A percentile compares a stretch with the other conserved stretches of the same genome.
Conservation (phyloP, 2,329 filamentous ascomycete genomes). For the Penicillium sp. region DNA sequence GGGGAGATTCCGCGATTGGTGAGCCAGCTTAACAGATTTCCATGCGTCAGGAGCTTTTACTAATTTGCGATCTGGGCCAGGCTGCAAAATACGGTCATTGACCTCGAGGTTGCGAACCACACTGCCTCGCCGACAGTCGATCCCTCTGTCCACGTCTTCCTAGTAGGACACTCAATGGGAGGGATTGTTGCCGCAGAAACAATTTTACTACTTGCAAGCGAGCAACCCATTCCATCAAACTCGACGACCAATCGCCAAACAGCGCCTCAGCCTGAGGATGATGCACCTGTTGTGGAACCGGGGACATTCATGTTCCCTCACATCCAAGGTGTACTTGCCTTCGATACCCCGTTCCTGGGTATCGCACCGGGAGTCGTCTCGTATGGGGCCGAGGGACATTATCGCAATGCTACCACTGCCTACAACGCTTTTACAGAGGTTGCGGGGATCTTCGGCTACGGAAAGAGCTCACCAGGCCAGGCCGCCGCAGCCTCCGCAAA, state of each 20-base stretch:
- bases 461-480: conserved; percentile 32
- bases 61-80: conserved; percentile 42
- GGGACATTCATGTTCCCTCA: conserved; percentile 82
- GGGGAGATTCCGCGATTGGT: conserved; percentile 51
- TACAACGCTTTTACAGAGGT: conserved; percentile 69
- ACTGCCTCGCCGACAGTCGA: conserved; percentile 84
- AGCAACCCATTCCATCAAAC: conserved; percentile 53
- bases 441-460: conserved; percentile 65
- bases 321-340: conserved; percentile 85
- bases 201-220: conserved; percentile 71
- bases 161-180: conserved; percentile 87
- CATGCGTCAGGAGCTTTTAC: neutral
- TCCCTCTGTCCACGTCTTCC: conserved; percentile 76
- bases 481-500: conserved; percentile 12
- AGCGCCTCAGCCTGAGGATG: conserved; percentile 12
- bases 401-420: conserved; percentile 70
- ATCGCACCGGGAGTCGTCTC: conserved; percentile 54
- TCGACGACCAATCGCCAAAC: conserved; percentile 29
- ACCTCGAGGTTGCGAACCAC: conserved; percentile 80
- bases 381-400: conserved; percentile 75
- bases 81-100: conserved; percentile 90
- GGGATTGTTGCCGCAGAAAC: conserved; percentile 94
- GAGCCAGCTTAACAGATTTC: conserved; percentile 4
- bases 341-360: conserved; percentile 82
- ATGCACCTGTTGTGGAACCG: conserved; percentile 28